Evolutionary conservation across 73 alveolate genomes (phyloP).

Genomic region (Paramecium pentaurelia): DNA sequence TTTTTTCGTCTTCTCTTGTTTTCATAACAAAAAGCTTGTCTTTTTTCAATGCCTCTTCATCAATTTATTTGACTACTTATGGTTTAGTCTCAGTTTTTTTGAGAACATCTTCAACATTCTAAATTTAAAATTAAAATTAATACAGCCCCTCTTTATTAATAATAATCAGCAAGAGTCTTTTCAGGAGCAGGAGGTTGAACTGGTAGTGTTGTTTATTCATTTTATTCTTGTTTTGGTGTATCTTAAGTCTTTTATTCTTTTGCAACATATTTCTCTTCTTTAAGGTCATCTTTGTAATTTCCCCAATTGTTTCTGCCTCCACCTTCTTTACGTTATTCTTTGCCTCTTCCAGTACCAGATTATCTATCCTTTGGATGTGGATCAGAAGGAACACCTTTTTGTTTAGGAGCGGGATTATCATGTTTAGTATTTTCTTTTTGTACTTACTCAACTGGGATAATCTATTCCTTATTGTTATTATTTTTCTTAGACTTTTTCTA

Average conservation of each 20-base stretch:
- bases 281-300: slow-evolving; percentile 41
- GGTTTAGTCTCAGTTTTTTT: background rate
- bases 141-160: background rate
- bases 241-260: background rate
- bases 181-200: background rate
- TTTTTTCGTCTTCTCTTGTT: slow-evolving; percentile 31
- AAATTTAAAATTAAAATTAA: background rate
- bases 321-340: slow-evolving; percentile 55
- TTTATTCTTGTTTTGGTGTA: background rate
- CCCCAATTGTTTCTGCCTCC: slow-evolving; percentile 66
- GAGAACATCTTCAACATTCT: background rate
- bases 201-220: background rate
- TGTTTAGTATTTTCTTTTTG: slow-evolving; percentile 35
- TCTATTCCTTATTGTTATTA: background rate
- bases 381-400: slow-evolving; percentile 25
- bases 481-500: background rate
- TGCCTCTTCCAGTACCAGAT: slow-evolving; percentile 70
- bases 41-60: background rate
- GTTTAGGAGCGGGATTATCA: background rate
- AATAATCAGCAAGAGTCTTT: background rate
- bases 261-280: slow-evolving; percentile 23
- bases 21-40: background rate
- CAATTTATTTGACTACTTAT: background rate
- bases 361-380: slow-evolving; percentile 68
- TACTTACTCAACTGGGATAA: slow-evolving; percentile 18